Conservation (phyloP, 306 rosid genomes). For the Neltuma alba region DNA sequence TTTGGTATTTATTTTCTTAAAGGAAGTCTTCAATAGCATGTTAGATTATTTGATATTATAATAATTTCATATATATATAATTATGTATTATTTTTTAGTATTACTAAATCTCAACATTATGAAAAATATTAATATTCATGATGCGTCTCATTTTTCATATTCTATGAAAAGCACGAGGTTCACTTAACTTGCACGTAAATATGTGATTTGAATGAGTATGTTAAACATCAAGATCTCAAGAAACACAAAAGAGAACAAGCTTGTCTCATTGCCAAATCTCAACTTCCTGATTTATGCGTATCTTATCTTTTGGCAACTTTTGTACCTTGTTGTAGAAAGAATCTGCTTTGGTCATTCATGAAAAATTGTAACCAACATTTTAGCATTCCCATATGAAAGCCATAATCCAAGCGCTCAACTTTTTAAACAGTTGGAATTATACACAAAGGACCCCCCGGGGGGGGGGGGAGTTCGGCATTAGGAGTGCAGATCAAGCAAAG, state of each 20-base stretch:
- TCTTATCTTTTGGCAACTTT: slow-evolving; percentile 4
- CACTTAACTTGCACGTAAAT: slow-evolving; percentile 1
- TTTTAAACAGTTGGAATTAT: slow-evolving; percentile 7
- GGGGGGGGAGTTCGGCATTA: slow-evolving; percentile 23
- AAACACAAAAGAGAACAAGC: neutral
- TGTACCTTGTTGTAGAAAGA: slow-evolving; percentile 29
- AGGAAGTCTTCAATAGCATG: too few relatives aligned
- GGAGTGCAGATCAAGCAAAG: slow-evolving; percentile 50
- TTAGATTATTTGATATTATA: too few relatives aligned
- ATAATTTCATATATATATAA: too few relatives aligned
- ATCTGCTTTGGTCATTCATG: slow-evolving; percentile 13
- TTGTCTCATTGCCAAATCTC: slow-evolving; percentile 28
- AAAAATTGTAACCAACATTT: slow-evolving; percentile 14
- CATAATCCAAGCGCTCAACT: slow-evolving; percentile 28
- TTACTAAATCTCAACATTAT: too few relatives aligned
- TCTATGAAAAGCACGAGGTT: too few relatives aligned
- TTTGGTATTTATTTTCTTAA: too few relatives aligned
- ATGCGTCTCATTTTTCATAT: too few relatives aligned
- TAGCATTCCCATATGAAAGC: slow-evolving; percentile 23
- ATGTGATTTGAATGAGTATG: slow-evolving; percentile 5
- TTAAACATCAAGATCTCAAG: neutral
- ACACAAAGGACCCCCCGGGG: too few relatives aligned
- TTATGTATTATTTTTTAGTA: too few relatives aligned
- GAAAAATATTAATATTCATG: too few relatives aligned
- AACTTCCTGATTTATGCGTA: slow-evolving; percentile 28